Percentiles rank a stretch among this genome's conserved stretches.
These are phyloP conservation scores for Ricinus communis DNA, from an alignment of 345 rosid genomes.

Conservation along the genomic window DNA sequence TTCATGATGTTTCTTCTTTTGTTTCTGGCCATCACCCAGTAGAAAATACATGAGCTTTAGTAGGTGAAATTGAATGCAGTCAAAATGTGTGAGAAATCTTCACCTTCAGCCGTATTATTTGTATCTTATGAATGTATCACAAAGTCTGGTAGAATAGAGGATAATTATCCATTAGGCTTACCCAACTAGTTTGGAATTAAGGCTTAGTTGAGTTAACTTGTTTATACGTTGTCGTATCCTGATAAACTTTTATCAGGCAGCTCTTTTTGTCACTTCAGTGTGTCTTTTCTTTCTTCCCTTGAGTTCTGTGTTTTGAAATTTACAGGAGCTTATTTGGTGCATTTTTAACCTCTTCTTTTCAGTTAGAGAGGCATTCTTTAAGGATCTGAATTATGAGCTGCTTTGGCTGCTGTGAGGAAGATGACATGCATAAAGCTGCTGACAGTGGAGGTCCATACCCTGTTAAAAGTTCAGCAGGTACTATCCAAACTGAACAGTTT, in stretches of 20 bases:
- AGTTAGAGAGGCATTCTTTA: slow-evolving; percentile 13
- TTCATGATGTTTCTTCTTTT: background rate
- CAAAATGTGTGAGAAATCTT: too few relatives aligned
- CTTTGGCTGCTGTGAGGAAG: slow-evolving; percentile 79
- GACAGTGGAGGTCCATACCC: slow-evolving; percentile 62
- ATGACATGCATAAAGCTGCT: slow-evolving; percentile 61
- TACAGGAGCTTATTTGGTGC: background rate
- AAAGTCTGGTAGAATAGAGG: background rate
- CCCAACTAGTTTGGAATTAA: background rate
- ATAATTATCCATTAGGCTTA: background rate
- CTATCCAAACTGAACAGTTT: background rate
- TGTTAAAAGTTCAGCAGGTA: slow-evolving; percentile 66
- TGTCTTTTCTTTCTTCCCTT: slow-evolving; percentile 3
- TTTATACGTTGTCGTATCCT: background rate
- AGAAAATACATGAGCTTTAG: too few relatives aligned
- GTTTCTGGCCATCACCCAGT: too few relatives aligned
- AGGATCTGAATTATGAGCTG: slow-evolving; percentile 64
- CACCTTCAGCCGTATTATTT: too few relatives aligned
- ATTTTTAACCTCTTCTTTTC: slow-evolving; percentile 2
- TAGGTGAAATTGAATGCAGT: too few relatives aligned
- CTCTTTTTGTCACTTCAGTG: background rate
- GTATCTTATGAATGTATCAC: background rate
- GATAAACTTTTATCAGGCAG: background rate
- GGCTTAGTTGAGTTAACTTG: background rate
- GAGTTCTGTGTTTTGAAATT: background rate